phyloP scores from a whole-genome alignment of 1,139 yeast genomes.

The Martiniozyma asiatica region DNA sequence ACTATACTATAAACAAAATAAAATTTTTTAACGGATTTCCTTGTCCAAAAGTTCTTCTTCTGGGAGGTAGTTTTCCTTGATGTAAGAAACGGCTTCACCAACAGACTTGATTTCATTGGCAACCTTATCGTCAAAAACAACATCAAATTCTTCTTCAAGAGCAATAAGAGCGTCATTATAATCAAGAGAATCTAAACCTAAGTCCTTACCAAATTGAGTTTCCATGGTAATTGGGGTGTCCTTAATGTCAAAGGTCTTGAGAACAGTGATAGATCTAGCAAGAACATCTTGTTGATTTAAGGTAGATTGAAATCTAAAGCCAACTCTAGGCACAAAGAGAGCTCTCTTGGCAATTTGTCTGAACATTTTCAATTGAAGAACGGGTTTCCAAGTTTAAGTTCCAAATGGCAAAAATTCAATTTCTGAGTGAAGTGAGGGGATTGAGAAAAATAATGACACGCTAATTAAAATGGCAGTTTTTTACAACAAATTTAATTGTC shows the following conservation, averaged over 20 bases:
- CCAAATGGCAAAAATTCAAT: too few species aligned
- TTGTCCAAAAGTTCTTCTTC: conserved; percentile 23
- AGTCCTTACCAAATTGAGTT: conserved; percentile 45
- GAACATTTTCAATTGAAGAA: too few species aligned
- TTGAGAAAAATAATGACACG: too few species aligned
- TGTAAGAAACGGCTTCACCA: conserved; percentile 49
- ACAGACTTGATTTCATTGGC: conserved; percentile 52
- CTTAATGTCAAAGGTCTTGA: conserved; percentile 24
- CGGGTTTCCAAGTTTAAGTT: too few species aligned
- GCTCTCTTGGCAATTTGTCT: too few species aligned
- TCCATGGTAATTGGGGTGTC: conserved; percentile 24
- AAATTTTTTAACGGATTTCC: conserved; percentile 21
- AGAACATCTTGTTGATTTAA: conserved; percentile 23
- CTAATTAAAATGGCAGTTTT: too few species aligned
- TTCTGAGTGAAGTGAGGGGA: too few species aligned
- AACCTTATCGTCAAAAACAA: conserved; percentile 50
- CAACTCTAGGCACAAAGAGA: too few species aligned
- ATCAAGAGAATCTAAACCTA: conserved; percentile 52
- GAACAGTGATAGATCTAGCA: conserved; percentile 22
- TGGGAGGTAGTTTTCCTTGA: conserved; percentile 25
- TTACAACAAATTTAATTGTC: too few species aligned
- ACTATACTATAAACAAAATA: too few species aligned
- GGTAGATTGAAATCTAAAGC: conserved; percentile 15
- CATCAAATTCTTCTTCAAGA: conserved; percentile 51
- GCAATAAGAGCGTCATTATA: conserved; percentile 57